Conservation (phyloP, 257 asterid genomes). For the Solanum megistacrolobum region DNA sequence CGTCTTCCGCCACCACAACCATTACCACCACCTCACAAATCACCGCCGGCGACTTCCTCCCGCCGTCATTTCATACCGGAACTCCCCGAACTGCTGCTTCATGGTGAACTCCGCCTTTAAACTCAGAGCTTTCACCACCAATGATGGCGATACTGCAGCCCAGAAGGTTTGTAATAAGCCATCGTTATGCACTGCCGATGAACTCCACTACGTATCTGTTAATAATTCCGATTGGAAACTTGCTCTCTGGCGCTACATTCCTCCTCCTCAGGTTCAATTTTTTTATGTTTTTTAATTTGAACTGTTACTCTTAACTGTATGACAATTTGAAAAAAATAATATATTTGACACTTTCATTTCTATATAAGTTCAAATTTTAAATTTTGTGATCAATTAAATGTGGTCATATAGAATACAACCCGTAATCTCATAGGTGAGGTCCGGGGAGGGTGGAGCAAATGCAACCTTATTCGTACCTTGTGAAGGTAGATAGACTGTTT, state of each 20-base stretch:
- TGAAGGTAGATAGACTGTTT: not conserved
- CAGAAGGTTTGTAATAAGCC: constrained; percentile 48
- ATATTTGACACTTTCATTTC: not conserved
- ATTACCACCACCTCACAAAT: constrained; percentile 7
- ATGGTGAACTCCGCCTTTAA: not conserved
- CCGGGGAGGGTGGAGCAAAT: not conserved
- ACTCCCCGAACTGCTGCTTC: constrained; percentile 9
- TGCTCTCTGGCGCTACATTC: constrained; percentile 92
- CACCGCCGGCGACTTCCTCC: constrained; percentile 21
- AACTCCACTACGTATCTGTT: constrained; percentile 78
- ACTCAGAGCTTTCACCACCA: constrained; percentile 40
- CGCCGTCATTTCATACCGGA: constrained; percentile 31
- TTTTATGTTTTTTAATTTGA: too few species aligned
- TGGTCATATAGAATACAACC: not conserved
- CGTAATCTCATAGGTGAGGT: not conserved
- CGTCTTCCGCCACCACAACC: constrained; percentile 35
- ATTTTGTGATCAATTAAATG: not conserved
- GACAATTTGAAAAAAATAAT: not conserved
- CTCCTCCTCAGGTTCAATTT: constrained; percentile 56
- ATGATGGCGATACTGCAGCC: constrained; percentile 13
- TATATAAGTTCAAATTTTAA: not conserved
- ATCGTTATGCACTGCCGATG: constrained; percentile 87
- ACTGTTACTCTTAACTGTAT: not conserved
- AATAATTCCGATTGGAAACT: constrained; percentile 65
- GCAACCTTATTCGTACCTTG: not conserved